Conservation (phyloP, 306 rosid genomes). For the Fragaria iinumae region DNA sequence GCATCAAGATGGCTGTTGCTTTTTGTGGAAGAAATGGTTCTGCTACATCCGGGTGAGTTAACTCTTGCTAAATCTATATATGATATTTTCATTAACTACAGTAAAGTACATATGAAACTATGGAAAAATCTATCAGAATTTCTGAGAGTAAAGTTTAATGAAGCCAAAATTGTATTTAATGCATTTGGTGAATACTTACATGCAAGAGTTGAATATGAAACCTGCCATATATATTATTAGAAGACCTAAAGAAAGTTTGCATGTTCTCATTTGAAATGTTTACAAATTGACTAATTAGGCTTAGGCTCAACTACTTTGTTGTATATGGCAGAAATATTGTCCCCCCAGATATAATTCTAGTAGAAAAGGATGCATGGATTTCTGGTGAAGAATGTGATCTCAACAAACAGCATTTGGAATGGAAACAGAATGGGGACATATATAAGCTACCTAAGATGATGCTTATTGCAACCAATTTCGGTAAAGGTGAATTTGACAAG, state of each 20-base stretch:
- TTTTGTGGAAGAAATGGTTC: slow-evolving; percentile 66
- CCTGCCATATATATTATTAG: not conserved
- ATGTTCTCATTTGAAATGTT: not conserved
- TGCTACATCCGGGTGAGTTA: slow-evolving; percentile 47
- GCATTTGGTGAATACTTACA: not conserved
- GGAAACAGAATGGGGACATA: slow-evolving; percentile 65
- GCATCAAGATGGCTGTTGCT: slow-evolving; percentile 55
- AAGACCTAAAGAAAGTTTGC: not conserved
- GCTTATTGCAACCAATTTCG: slow-evolving; percentile 83
- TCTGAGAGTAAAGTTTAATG: not conserved
- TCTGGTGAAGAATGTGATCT: slow-evolving; percentile 63
- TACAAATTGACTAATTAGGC: slow-evolving; percentile 2
- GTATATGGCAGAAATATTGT: slow-evolving; percentile 49
- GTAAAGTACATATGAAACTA: not conserved
- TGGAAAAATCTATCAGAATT: not conserved
- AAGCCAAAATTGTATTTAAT: not conserved
- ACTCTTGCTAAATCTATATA: not conserved
- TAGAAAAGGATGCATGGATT: slow-evolving; percentile 84
- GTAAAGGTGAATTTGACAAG: slow-evolving; percentile 55
- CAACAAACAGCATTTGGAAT: slow-evolving; percentile 45
- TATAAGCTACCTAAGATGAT: slow-evolving; percentile 69
- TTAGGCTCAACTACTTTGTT: slow-evolving; percentile 18
- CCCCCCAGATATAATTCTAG: slow-evolving; percentile 75
- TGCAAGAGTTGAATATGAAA: not conserved
- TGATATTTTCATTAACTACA: not conserved